Base-by-base conservation (phyloP, 371 early-diverging fungal species). In the Syncephalastrum contaminatum region DNA sequence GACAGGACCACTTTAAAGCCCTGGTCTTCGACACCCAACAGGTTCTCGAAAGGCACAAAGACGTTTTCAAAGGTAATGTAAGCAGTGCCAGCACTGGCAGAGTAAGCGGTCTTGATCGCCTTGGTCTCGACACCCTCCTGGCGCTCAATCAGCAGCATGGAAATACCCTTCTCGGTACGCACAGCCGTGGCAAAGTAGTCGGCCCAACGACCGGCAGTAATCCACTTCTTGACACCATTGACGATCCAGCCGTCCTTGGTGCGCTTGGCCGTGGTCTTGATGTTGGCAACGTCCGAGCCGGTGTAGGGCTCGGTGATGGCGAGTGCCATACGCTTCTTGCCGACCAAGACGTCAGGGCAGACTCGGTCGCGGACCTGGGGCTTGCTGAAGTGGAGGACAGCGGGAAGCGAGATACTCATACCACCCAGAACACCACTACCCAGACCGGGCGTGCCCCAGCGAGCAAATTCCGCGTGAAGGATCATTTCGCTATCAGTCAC, bases 211-310 rank as follows among this genome's bases (percentile, higher is more conserved):
- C 94, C 94, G 63, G 89, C 89, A 51, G 94, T 92, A 54, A 87
- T 87, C 87, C 89, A 88, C 72, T 91, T 91, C 80, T 93, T 93
- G 62, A 90, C 90, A 51, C 91, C 90, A 50, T 90, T 89, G 56
- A 89, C 71, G 39, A 86, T 77, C 50, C 68, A 82, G 53, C 83
- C 77, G 69, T 91, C 90, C 15, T 81, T 69, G n/a, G 87, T 74
- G 58, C 83, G 78, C 51, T 80, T 88, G 12, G 93, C 93, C 44
- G 85, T 85, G 12, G 86, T 83, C 18, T 70, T 72, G 49, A 94
- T 73, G 63, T 85, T 83, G 44, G 93, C 92, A 1, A 94, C 94
- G 68, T 94, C 94, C 3, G 84, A 84, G 14, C 87, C 87, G 25
- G 81, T 82, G 46, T 72, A 73, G 36, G 87, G 85, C 53, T 87